Conservation (phyloP, 257 asterid genomes). For the Fraxinus quadrangulata region DNA sequence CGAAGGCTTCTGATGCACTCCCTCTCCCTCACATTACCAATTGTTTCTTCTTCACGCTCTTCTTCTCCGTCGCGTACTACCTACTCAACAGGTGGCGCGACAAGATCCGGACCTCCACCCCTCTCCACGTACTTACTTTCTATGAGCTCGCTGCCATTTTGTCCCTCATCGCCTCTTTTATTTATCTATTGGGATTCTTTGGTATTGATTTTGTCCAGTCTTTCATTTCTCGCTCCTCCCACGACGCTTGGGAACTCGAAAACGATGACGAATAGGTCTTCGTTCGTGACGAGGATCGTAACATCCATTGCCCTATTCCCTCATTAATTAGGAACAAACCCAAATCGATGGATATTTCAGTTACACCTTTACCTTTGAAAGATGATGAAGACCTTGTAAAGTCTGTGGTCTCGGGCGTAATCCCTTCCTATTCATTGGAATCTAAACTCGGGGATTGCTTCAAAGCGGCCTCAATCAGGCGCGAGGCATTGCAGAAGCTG, state of each 20-base stretch:
- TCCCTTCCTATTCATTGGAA: conserved; percentile 77
- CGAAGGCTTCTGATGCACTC: conserved; percentile 50
- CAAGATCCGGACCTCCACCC: conserved; percentile 49
- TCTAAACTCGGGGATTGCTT: conserved; percentile 72
- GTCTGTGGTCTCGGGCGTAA: conserved; percentile 63
- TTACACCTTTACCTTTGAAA: conserved; percentile 15
- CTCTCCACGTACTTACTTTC: conserved; percentile 47
- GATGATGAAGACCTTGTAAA: conserved; percentile 70
- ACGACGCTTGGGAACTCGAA: not conserved
- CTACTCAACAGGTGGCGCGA: conserved; percentile 54
- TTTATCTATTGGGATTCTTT: conserved; percentile 44
- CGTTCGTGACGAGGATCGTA: not conserved
- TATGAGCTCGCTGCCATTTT: conserved; percentile 49
- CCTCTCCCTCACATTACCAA: conserved; percentile 47
- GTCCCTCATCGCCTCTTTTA: conserved; percentile 46
- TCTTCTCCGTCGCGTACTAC: conserved; percentile 49
- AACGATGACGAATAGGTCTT: not conserved
- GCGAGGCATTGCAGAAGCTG: conserved; percentile 76
- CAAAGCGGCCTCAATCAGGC: conserved; percentile 67
- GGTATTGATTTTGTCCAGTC: conserved; percentile 53
- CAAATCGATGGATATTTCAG: no score
- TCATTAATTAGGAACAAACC: conserved; percentile 17
- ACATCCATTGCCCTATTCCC: conserved; percentile 3
- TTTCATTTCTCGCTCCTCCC: conserved; percentile 32
- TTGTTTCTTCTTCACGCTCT: conserved; percentile 47